Percentiles rank a stretch among this genome's conserved stretches.
Evolutionary conservation across 2,329 filamentous ascomycete species (phyloP).

Genomic region (Zasmidium cellare): DNA sequence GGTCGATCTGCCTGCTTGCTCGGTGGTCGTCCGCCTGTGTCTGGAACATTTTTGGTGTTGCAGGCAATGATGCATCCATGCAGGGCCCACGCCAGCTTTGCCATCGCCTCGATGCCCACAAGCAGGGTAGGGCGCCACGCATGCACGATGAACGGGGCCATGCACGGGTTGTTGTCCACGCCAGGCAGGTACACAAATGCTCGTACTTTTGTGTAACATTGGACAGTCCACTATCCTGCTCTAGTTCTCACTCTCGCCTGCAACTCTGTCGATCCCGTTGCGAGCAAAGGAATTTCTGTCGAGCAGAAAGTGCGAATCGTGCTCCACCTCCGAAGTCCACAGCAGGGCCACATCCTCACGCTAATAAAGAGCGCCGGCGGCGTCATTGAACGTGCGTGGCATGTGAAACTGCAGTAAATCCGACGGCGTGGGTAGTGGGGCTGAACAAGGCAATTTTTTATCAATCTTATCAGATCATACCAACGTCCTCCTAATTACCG

Average conservation of each 20-base stretch:
- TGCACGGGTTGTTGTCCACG: neutral
- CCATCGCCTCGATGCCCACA: neutral
- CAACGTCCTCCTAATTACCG: neutral
- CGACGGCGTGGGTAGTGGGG: too few species aligned
- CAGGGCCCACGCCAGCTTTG: neutral
- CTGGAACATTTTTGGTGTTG: neutral
- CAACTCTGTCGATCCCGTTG: neutral
- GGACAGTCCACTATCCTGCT: too few species aligned
- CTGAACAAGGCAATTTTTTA: neutral
- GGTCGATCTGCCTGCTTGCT: too few species aligned
- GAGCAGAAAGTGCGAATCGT: neutral
- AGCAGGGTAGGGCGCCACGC: neutral
- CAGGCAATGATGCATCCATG: neutral
- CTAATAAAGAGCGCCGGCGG: neutral
- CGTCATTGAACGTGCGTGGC: neutral
- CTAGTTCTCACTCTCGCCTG: too few species aligned
- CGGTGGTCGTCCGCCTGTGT: neutral
- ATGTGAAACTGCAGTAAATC: too few species aligned
- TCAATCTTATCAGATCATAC: neutral
- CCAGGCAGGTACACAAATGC: neutral
- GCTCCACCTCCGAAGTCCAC: neutral
- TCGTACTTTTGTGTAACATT: neutral
- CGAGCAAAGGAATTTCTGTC: too few species aligned
- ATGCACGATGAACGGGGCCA: neutral
- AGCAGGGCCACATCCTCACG: neutral